Conservation (phyloP, 108 stramenopile genomes). For the Schizochytrium sp. region DNA sequence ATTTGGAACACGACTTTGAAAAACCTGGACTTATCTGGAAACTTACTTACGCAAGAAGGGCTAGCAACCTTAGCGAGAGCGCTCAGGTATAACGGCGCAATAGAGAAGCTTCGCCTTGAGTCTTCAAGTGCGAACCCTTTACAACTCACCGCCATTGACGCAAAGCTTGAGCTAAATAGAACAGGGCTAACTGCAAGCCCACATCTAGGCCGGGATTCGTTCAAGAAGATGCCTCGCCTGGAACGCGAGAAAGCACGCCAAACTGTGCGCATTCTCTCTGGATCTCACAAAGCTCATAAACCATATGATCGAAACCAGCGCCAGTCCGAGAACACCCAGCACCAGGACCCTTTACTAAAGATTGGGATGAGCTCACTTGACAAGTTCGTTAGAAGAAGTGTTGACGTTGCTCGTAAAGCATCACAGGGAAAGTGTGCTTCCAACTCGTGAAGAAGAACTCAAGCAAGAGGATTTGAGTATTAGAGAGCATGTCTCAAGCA, state of each 20-base stretch:
- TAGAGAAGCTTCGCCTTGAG: not conserved
- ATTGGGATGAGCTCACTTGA: too few species aligned
- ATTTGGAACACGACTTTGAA: constrained; percentile 50
- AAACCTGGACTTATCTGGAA: not conserved
- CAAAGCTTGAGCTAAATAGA: not conserved
- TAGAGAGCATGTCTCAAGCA: not conserved
- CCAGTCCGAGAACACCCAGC: too few species aligned
- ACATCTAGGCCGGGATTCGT: not conserved
- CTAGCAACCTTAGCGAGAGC: not conserved
- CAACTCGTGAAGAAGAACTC: not conserved
- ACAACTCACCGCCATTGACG: constrained; percentile 23
- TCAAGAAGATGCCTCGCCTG: constrained; percentile 35
- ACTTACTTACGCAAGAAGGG: not conserved
- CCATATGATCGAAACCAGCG: not conserved
- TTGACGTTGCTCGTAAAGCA: too few species aligned
- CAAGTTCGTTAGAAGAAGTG: too few species aligned
- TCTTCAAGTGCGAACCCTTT: not conserved
- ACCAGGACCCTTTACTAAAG: too few species aligned
- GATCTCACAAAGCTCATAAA: not conserved
- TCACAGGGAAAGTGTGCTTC: too few species aligned
- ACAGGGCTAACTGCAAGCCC: not conserved
- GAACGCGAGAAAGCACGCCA: constrained; percentile 22
- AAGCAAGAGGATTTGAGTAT: not conserved
- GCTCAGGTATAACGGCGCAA: constrained; percentile 37
- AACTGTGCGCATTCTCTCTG: not conserved